Evolutionary conservation across 106 monocot genomes (phyloP).

Genomic region (Xerophyta viscosa): DNA sequence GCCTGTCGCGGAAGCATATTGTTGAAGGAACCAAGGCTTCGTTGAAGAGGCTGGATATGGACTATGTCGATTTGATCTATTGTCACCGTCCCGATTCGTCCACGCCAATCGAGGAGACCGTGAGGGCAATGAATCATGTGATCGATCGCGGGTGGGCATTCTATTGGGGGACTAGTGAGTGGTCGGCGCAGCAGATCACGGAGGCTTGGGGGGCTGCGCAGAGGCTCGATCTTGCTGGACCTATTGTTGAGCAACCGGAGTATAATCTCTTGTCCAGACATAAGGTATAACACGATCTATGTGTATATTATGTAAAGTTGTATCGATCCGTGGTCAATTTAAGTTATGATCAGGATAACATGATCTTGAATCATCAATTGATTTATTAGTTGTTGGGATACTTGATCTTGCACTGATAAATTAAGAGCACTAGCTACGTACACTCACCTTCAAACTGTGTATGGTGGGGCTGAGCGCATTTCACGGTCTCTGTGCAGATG

Average conservation of each 20-base stretch:
- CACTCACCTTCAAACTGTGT: too few species aligned
- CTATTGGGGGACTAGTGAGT: constrained; percentile 97
- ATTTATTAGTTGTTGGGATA: too few species aligned
- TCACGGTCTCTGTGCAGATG: too few species aligned
- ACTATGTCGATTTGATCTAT: constrained; percentile 84
- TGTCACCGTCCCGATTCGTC: constrained; percentile 79
- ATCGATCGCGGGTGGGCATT: constrained; percentile 87
- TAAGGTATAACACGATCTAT: constrained; percentile 55
- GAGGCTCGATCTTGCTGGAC: constrained; percentile 75
- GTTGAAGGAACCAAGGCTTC: constrained; percentile 80
- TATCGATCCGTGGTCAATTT: too few species aligned
- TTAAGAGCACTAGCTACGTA: too few species aligned
- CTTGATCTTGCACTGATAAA: too few species aligned
- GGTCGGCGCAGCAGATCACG: constrained; percentile 97
- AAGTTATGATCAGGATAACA: too few species aligned
- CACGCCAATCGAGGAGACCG: constrained; percentile 93
- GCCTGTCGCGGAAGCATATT: constrained; percentile 92
- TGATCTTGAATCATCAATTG: too few species aligned
- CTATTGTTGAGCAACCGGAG: constrained; percentile 91
- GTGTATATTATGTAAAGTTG: too few species aligned
- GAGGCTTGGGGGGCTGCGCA: constrained; percentile 78
- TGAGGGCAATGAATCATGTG: constrained; percentile 88
- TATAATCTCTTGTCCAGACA: constrained; percentile 84
- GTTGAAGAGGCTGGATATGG: constrained; percentile 75
- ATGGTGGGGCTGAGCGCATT: too few species aligned